These are phyloP conservation scores for Ensete glaucum DNA, from an alignment of 176 grass and related monocot genomes.

Conservation along the genomic window DNA sequence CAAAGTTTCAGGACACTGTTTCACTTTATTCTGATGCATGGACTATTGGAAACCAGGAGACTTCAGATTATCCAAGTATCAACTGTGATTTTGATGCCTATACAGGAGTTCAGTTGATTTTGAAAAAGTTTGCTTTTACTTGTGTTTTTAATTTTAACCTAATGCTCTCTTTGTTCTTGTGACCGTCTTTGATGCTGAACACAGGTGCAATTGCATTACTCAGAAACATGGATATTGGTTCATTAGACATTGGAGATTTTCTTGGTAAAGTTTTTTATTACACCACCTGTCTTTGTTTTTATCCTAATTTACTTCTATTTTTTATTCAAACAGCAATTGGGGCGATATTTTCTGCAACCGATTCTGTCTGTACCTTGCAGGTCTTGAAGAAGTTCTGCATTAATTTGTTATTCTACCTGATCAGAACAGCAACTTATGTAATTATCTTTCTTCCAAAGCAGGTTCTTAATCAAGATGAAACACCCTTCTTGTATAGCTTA, in stretches of 20 bases:
- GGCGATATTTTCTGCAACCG: constrained; percentile 99
- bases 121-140: neutral
- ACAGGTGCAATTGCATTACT: constrained; percentile 73
- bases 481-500: constrained; percentile 74
- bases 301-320: constrained; percentile 22
- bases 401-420: neutral
- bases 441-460: constrained; percentile 22
- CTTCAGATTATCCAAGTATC: neutral
- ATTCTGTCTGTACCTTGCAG: constrained; percentile 98
- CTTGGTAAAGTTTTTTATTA: constrained; percentile 49
- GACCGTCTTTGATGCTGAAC: constrained; percentile 21
- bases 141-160: neutral
- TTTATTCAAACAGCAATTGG: constrained; percentile 65
- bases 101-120: neutral
- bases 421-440: constrained; percentile 1
- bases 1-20: too few relatives aligned
- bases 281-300: neutral
- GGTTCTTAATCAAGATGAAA: constrained; percentile 95
- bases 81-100: neutral
- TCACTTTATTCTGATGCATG: too few relatives aligned
- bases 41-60: too few relatives aligned
- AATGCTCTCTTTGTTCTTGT: neutral
- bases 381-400: constrained; percentile 23
- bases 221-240: constrained; percentile 79
- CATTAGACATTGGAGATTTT: constrained; percentile 81